Evolutionary conservation across 805 yeast species (phyloP).

Genomic region (Starmerella bombicola): DNA sequence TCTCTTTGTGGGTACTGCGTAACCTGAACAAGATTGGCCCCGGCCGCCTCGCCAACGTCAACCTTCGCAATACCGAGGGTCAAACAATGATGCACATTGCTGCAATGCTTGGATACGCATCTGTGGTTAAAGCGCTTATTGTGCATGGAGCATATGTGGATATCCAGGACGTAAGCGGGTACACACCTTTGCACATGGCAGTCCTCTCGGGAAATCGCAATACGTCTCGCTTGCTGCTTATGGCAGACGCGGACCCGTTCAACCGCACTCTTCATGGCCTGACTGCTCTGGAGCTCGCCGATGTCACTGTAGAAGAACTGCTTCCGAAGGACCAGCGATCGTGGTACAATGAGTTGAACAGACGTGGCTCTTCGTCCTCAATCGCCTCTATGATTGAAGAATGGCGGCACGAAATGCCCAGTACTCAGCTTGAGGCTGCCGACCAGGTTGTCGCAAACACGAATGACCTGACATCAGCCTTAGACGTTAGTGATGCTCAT

Average conservation of each 20-base stretch:
- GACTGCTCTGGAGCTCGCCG: constrained; percentile 30
- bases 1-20: constrained; percentile 23
- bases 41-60: constrained; percentile 50
- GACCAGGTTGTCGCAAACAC: background rate
- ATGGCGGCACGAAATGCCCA: constrained; percentile 6
- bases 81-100: constrained; percentile 85
- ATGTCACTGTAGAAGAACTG: constrained; percentile 23
- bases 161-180: constrained; percentile 63
- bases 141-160: constrained; percentile 48
- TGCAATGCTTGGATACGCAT: constrained; percentile 55
- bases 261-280: constrained; percentile 25
- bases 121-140: constrained; percentile 50
- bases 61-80: constrained; percentile 67
- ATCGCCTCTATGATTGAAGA: constrained; percentile 12
- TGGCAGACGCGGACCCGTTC: constrained; percentile 25
- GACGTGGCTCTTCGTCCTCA: constrained; percentile 23
- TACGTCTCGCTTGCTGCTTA: constrained; percentile 20
- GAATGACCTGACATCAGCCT: background rate
- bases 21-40: constrained; percentile 26
- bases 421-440: background rate
- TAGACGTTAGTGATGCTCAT: background rate
- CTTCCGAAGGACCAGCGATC: constrained; percentile 23
- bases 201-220: constrained; percentile 60
- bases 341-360: constrained; percentile 21
- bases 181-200: constrained; percentile 81